Evolutionary conservation across 176 grass and related monocot genomes (phyloP).

Genomic region (Echinochloa phyllopogon): DNA sequence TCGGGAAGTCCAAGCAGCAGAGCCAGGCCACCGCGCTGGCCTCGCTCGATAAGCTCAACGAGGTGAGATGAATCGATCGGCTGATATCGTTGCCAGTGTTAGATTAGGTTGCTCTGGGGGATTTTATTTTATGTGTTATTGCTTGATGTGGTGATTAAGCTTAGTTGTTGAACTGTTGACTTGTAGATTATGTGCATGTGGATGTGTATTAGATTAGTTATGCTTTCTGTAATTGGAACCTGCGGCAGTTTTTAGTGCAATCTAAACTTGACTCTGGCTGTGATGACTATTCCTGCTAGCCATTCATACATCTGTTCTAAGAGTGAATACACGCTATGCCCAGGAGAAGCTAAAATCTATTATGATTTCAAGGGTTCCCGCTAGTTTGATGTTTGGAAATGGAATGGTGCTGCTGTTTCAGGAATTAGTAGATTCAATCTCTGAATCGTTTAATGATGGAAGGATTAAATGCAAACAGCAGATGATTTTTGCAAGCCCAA

Average conservation of each 20-base stretch:
- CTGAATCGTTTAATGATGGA: not conserved
- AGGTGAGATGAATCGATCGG: slow-evolving; percentile 42
- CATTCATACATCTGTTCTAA: not conserved
- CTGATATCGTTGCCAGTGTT: not conserved
- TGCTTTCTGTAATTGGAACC: not conserved
- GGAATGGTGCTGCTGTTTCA: not conserved
- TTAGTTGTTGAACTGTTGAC: not conserved
- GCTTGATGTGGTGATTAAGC: not conserved
- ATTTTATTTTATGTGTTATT: not conserved
- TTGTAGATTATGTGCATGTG: not conserved
- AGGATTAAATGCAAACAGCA: not conserved
- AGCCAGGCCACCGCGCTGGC: slow-evolving; percentile 65
- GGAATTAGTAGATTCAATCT: not conserved
- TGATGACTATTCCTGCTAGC: not conserved
- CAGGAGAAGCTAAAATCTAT: slow-evolving; percentile 1
- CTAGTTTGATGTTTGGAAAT: not conserved
- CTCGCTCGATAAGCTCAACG: slow-evolving; percentile 81
- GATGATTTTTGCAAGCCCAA: not conserved
- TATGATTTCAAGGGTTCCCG: not conserved
- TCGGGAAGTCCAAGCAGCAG: slow-evolving; percentile 76
- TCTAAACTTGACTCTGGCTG: not conserved
- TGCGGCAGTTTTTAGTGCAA: not conserved
- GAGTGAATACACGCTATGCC: not conserved
- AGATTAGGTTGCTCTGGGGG: not conserved
- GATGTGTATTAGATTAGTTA: not conserved